Conservation (phyloP, 768 basidiomycete genomes). For the Termitomyces sp. region DNA sequence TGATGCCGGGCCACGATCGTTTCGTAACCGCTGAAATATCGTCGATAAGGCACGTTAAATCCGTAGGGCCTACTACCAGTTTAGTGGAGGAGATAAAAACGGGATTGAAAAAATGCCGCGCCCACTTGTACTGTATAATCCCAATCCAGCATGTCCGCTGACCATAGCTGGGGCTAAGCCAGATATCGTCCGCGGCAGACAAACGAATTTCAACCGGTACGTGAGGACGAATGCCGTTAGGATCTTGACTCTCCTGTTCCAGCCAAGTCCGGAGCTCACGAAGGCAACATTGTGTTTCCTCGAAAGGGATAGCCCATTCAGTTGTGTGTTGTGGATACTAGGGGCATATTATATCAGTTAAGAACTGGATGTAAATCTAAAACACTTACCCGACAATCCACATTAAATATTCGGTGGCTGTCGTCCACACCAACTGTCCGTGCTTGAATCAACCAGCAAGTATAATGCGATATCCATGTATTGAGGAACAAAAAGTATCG, state of each 20-base stretch:
- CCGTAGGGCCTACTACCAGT: conserved; percentile 69
- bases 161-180: conserved; percentile 86
- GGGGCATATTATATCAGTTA: background rate
- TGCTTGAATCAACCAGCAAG: conserved; percentile 62
- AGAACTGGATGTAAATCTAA: background rate
- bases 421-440: conserved; percentile 66
- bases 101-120: conserved; percentile 7
- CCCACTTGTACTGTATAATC: conserved; percentile 95
- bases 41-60: conserved; percentile 74
- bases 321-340: conserved; percentile 92
- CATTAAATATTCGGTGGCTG: conserved; percentile 83
- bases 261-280: conserved; percentile 71
- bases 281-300: conserved; percentile 62
- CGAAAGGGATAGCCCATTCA: conserved; percentile 89
- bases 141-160: conserved; percentile 90
- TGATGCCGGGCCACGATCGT: conserved; percentile 59
- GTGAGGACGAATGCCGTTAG: conserved; percentile 79
- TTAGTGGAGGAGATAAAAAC: background rate
- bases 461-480: conserved; percentile 56
- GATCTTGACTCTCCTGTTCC: conserved; percentile 57
- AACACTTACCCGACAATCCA: conserved; percentile 81
- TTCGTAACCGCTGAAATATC: conserved; percentile 76
- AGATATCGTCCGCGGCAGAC: conserved; percentile 85
- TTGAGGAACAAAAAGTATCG: conserved; percentile 63
- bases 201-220: conserved; percentile 93